Base-by-base conservation (phyloP, 257 asterid species). In the Lycium barbarum region DNA sequence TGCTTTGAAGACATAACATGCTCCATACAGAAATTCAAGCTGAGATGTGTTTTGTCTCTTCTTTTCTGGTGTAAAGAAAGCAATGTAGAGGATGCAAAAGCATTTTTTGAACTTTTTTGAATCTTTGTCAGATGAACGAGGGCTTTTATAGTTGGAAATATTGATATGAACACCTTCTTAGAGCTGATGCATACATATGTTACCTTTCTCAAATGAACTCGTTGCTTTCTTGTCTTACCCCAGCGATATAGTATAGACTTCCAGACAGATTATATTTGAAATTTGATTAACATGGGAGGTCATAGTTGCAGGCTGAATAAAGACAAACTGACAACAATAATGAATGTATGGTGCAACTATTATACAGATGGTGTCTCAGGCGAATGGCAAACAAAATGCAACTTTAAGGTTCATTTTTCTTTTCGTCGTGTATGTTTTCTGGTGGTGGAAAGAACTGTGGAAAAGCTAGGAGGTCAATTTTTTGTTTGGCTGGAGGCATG, bases 1-100 rank as follows among this genome's bases (percentile, higher is more conserved):
- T 72, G 36, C 3, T 72, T 45, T 43, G 36, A 72, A 72, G 57
- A 72, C 80, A 45, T 9, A 17, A 72, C 61, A 12, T 18, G 58
- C 80, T 9, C 9, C 9, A 17, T 72, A 18, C 80, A 45, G 80
- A 72, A 45, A 18, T 43, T 45, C 57, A 72, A 45, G 57, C 43
- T 2, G 0, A 72, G 45, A 35, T n/a, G 36, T 9, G 26, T n/a
- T 72, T 40, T 45, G 57, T 45, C 57, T 72, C 80, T 72, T 43
- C 33, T n/a, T 72, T 72, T 72, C 38, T 72, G 80, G 80, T 72
- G 58, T n/a, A 72, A 72, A 45, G 57, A 45, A 45, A 45, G 10
- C 26, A 10, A n/a, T 45, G 13, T 40, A 72, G 80, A 72, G 10
- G 80, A 43, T 72, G 18, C 57, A 59, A n/a, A 59, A 59, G 10